Conservation (phyloP, 176 grass and related monocot genomes). For the Juncus inflexus region DNA sequence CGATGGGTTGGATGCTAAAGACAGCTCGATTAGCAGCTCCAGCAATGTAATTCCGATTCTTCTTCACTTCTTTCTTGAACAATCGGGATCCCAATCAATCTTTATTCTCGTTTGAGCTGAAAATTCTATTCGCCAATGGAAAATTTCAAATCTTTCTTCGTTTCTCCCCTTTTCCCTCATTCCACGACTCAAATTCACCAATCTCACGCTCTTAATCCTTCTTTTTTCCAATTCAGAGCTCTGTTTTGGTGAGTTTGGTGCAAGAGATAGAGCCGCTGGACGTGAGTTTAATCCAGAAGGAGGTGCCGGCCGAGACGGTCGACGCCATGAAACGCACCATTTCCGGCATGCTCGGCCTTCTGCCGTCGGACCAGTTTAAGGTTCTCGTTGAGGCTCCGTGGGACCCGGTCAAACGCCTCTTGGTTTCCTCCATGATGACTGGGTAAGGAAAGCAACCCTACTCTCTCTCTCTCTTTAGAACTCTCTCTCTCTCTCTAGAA, state of each 20-base stretch:
- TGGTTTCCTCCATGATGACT: conserved; percentile 96
- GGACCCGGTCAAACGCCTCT: conserved; percentile 83
- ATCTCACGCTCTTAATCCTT: background rate
- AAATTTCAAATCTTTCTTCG: background rate
- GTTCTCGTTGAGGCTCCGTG: conserved; percentile 83
- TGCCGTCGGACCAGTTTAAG: conserved; percentile 96
- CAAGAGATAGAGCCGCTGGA: conserved; percentile 97
- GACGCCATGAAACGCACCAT: conserved; percentile 98
- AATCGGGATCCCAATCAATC: background rate
- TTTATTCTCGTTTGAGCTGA: background rate
- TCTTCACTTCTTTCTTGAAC: background rate
- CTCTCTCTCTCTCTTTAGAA: no score
- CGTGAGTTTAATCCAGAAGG: conserved; percentile 79
- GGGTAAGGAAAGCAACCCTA: conserved; percentile 38
- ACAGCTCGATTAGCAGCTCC: conserved; percentile 25
- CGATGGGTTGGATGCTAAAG: conserved; percentile 56
- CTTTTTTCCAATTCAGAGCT: conserved; percentile 51
- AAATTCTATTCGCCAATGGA: background rate
- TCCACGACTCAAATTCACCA: background rate
- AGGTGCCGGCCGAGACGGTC: conserved; percentile 81
- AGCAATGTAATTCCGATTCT: conserved; percentile 40
- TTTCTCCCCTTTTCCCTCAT: background rate
- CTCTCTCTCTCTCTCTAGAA: no score
- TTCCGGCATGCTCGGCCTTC: conserved; percentile 87
- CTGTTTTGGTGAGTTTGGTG: conserved; percentile 74